Percentiles rank a stretch among this genome's conserved stretches.
Evolutionary conservation across 352 stramenopile genomes (phyloP).

Genomic region (Phytophthora citrophthora): DNA sequence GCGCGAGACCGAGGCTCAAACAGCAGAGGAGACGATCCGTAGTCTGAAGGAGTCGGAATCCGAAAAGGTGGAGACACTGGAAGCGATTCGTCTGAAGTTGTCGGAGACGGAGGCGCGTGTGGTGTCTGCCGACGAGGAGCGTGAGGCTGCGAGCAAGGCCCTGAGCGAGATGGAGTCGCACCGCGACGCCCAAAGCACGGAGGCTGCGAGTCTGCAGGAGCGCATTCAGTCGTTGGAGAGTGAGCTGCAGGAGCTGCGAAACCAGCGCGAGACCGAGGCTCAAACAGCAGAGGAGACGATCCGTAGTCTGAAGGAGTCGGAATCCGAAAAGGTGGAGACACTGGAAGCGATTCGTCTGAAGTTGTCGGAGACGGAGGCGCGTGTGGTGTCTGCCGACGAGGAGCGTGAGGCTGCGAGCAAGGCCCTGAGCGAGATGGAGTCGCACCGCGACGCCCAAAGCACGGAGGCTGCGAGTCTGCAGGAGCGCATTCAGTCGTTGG

Average conservation of each 20-base stretch:
- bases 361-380: constrained; percentile 22
- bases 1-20: constrained; percentile 14
- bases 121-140: constrained; percentile 20
- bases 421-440: no score
- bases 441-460: no score
- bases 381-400: background rate
- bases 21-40: constrained; percentile 23
- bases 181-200: constrained; percentile 16
- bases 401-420: no score
- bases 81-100: constrained; percentile 26
- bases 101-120: constrained; percentile 20
- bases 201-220: constrained; percentile 13
- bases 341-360: constrained; percentile 29
- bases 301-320: constrained; percentile 21
- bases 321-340: constrained; percentile 10
- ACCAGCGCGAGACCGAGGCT: constrained; percentile 7
- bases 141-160: constrained; percentile 20
- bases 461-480: no score
- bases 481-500: no score
- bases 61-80: constrained; percentile 13
- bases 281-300: constrained; percentile 1
- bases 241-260: background rate
- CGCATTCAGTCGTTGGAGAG: background rate
- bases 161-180: constrained; percentile 20
- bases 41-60: constrained; percentile 20